Conservation (phyloP, 2,329 filamentous ascomycete genomes). For the Penicillium sp. region DNA sequence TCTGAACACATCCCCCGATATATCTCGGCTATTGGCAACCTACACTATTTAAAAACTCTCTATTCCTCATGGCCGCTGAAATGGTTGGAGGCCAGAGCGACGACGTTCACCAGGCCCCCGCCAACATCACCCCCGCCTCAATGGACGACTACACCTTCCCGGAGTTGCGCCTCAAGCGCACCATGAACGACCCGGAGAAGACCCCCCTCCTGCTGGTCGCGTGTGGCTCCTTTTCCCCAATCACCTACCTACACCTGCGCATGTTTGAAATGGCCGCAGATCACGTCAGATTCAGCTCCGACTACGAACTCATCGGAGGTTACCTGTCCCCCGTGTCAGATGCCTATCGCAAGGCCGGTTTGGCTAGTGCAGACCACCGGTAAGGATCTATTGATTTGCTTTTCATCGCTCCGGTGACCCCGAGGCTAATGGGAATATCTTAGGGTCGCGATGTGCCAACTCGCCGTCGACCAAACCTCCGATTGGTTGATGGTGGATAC, state of each 20-base stretch:
- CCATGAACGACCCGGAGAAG: conserved; percentile 50
- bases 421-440: background rate
- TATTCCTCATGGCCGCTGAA: conserved; percentile 28
- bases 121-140: conserved; percentile 26
- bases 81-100: conserved; percentile 30
- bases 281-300: conserved; percentile 71
- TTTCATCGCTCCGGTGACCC: background rate
- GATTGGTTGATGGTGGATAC: conserved; percentile 85
- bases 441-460: conserved; percentile 79
- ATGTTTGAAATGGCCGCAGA: conserved; percentile 89
- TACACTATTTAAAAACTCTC: background rate
- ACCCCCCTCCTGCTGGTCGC: conserved; percentile 51
- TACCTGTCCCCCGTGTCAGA: conserved; percentile 79
- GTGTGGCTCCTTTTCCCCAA: conserved; percentile 66
- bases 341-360: conserved; percentile 76
- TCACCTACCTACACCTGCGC: conserved; percentile 61
- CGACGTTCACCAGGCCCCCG: conserved; percentile 27
- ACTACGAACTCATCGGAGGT: conserved; percentile 83
- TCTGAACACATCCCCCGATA: background rate
- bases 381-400: conserved; percentile 29
- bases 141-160: conserved; percentile 49
- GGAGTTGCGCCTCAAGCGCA: conserved; percentile 45
- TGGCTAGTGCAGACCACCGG: conserved; percentile 72
- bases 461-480: conserved; percentile 71
- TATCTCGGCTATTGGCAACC: background rate